A percentile compares a stretch with the other conserved stretches of the same genome.
These are phyloP conservation scores for Thecaphora thlaspeos DNA, from an alignment of 1,284 basidiomycete genomes.

Conservation along the genomic window DNA sequence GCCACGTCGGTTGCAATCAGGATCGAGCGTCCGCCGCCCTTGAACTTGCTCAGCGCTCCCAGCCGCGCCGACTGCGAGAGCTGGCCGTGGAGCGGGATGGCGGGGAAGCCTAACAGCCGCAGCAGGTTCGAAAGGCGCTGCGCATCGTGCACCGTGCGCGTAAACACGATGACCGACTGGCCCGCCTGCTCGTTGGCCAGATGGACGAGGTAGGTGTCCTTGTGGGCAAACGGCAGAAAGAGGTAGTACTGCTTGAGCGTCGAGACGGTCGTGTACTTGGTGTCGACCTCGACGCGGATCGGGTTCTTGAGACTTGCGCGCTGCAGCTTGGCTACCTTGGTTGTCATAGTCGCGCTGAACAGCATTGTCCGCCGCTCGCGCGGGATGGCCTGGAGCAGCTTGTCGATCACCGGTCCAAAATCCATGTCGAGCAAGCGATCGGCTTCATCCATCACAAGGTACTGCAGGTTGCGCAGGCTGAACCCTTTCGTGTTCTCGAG, in stretches of 20 bases:
- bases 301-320: conserved; percentile 93
- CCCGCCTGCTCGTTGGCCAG: conserved; percentile 84
- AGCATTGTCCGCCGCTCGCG: conserved; percentile 92
- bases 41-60: conserved; percentile 94
- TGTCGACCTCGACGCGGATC: conserved; percentile 83
- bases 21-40: conserved; percentile 84
- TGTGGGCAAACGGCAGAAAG: conserved; percentile 86
- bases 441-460: conserved; percentile 94
- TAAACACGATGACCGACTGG: conserved; percentile 94
- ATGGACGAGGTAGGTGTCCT: conserved; percentile 88
- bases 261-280: conserved; percentile 96
- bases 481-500: conserved; percentile 98
- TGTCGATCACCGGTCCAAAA: conserved; percentile 94
- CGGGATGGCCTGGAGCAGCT: conserved; percentile 92
- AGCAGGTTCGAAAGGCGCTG: conserved; percentile 85
- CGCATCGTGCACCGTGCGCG: conserved; percentile 90
- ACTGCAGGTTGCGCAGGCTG: conserved; percentile 80
- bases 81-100: conserved; percentile 93
- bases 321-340: conserved; percentile 95
- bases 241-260: conserved; percentile 95
- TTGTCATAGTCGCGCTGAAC: conserved; percentile 99
- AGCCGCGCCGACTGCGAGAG: conserved; percentile 88
- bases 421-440: conserved; percentile 96
- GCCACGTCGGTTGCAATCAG: conserved; percentile 97
- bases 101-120: conserved; percentile 86